Evolutionary conservation across 2,329 filamentous ascomycete species (phyloP), one percentile per base, ranked within the genome.

Genomic region (Boeremia exigua): DNA sequence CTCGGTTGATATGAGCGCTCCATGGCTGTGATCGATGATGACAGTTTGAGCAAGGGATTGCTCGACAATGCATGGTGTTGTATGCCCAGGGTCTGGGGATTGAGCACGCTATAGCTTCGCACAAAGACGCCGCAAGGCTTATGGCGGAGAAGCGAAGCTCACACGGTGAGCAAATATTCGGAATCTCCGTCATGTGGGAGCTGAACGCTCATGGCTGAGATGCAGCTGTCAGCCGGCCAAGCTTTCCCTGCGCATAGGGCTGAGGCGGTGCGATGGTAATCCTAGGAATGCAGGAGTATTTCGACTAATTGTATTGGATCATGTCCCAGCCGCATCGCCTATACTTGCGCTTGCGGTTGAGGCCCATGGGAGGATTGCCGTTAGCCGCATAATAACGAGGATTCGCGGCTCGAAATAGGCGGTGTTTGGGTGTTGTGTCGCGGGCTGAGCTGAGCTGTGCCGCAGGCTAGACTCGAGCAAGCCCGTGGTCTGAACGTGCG

Each of bases 201-300:
- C 62, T 62, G 59, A 63, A 27, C 10, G 38, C n/a, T 17, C 45
- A 58, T 56, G 55, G 51, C 59, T 66, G 61, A 63, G 56, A 47
- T 50, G 53, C 50, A 56, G 9, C 28, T 34, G 55, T 63, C 60
- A 63, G 61, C 59, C 30, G 42, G 37, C 56, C 55, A 56, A 56
- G 52, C 19, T 32, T 42, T 49, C 27, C 43, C 45, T 43, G 43
- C 53, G 49, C 51, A 47, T 51, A 51, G 56, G 54, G 51, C 58
- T 54, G 51, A 60, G 59, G 59, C 61, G 54, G 49, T 56, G 58
- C 50, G 23, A 11, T 29, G 25, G 34, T 55, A 33, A 40, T 40
- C 48, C 37, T 29, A 54, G 27, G 47, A 51, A 34, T 54, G 44
- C 36, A 38, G n/a, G 34, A 33, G 19, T 11, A 14, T 11, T 6